Conservation (phyloP, 805 yeast genomes). For the Cyberlindnera mississippiensis region DNA sequence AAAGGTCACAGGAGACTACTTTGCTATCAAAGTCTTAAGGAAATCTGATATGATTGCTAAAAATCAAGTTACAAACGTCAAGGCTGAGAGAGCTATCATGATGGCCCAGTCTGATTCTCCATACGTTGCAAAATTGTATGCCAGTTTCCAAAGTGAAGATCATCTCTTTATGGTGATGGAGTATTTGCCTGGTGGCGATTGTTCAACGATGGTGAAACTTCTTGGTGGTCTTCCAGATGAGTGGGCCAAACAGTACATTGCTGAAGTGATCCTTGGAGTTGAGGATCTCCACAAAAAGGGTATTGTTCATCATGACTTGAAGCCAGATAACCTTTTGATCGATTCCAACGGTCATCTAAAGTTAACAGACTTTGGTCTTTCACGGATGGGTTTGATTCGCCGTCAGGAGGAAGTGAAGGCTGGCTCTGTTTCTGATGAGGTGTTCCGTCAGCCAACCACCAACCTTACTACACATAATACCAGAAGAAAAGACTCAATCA, state of each 20-base stretch:
- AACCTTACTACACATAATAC: slow-evolving; percentile 7
- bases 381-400: slow-evolving; percentile 82
- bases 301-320: slow-evolving; percentile 90
- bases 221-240: slow-evolving; percentile 80
- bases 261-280: slow-evolving; percentile 89
- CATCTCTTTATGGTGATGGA: slow-evolving; percentile 94
- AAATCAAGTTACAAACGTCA: slow-evolving; percentile 92
- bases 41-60: slow-evolving; percentile 96
- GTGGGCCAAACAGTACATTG: slow-evolving; percentile 83
- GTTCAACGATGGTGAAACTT: slow-evolving; percentile 78
- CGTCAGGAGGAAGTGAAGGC: slow-evolving; percentile 52
- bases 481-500: slow-evolving; percentile 22
- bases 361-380: slow-evolving; percentile 91
- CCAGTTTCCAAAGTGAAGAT: slow-evolving; percentile 84
- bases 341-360: slow-evolving; percentile 87
- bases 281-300: slow-evolving; percentile 85
- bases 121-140: slow-evolving; percentile 83
- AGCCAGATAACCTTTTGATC: slow-evolving; percentile 89
- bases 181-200: slow-evolving; percentile 92
- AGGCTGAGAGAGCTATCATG: slow-evolving; percentile 95
- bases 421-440: slow-evolving; percentile 21
- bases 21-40: slow-evolving; percentile 87
- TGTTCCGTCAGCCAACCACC: slow-evolving; percentile 17
- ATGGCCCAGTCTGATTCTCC: slow-evolving; percentile 95
- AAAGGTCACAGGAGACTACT: slow-evolving; percentile 86